Evolutionary conservation across 805 yeast species (phyloP).

Genomic region (Pichia sporocuriosa): DNA sequence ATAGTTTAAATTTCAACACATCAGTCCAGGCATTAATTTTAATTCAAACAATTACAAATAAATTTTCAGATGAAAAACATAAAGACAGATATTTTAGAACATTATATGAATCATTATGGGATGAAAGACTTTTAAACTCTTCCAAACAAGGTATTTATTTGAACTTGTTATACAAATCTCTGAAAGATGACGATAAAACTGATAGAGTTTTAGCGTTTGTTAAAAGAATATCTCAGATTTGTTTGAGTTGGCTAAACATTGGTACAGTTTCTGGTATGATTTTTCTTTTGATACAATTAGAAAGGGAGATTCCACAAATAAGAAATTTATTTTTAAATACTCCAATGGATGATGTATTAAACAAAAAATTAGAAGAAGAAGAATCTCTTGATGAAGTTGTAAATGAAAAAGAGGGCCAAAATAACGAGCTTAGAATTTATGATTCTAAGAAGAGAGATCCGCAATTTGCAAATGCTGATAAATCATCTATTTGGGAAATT

Average conservation of each 20-base stretch:
- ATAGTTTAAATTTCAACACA: slow-evolving; percentile 89
- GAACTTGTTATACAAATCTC: slow-evolving; percentile 76
- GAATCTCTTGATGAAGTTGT: slow-evolving; percentile 28
- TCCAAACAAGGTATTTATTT: slow-evolving; percentile 91
- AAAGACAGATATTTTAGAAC: slow-evolving; percentile 75
- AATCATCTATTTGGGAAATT: slow-evolving; percentile 83
- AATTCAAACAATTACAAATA: slow-evolving; percentile 68
- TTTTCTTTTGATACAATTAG: slow-evolving; percentile 62
- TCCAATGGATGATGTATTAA: slow-evolving; percentile 43
- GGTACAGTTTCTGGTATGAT: slow-evolving; percentile 87
- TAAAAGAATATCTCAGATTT: slow-evolving; percentile 80
- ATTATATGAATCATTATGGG: slow-evolving; percentile 81
- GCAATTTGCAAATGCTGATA: slow-evolving; percentile 77
- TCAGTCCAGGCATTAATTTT: slow-evolving; percentile 87
- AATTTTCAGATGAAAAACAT: slow-evolving; percentile 34
- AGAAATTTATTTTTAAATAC: slow-evolving; percentile 54
- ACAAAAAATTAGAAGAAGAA: slow-evolving; percentile 37
- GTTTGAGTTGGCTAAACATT: slow-evolving; percentile 77
- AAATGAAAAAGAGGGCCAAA: slow-evolving; percentile 21
- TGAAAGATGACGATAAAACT: slow-evolving; percentile 59
- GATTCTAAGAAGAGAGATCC: slow-evolving; percentile 93
- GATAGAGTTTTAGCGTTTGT: slow-evolving; percentile 81
- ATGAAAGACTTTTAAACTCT: slow-evolving; percentile 73
- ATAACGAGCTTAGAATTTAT: slow-evolving; percentile 36
- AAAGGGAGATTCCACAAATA: slow-evolving; percentile 57